phyloP scores from a whole-genome alignment of 768 basidiomycete species.

The Boletus reticulatus region DNA sequence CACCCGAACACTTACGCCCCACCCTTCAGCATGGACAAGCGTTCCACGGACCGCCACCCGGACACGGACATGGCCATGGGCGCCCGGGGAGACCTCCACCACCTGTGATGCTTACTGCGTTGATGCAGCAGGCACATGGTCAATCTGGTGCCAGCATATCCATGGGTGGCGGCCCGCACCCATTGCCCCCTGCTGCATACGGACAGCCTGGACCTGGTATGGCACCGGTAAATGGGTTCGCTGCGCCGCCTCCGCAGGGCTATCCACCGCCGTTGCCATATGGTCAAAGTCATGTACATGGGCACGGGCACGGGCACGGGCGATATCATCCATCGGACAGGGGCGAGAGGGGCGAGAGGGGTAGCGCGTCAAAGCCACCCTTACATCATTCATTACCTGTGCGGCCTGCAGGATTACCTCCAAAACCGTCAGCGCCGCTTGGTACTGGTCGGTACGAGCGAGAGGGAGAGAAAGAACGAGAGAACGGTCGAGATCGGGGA shows the following conservation, averaged over 20 bases:
- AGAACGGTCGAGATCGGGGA: constrained; percentile 7
- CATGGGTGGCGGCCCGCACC: constrained; percentile 9
- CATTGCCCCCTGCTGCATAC: constrained; percentile 12
- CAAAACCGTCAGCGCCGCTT: constrained; percentile 15
- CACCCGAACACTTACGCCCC: constrained; percentile 34
- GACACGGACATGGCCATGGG: constrained; percentile 22
- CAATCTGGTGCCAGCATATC: constrained; percentile 8
- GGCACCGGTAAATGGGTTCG: constrained; percentile 17
- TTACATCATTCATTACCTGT: constrained; percentile 21
- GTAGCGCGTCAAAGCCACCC: background rate
- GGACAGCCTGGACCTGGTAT: constrained; percentile 10
- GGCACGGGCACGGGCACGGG: constrained; percentile 11
- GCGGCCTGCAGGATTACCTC: constrained; percentile 20
- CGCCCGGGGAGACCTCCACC: constrained; percentile 32
- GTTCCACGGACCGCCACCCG: constrained; percentile 33
- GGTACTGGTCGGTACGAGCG: constrained; percentile 20
- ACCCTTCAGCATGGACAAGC: constrained; percentile 30
- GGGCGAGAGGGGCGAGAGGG: constrained; percentile 16
- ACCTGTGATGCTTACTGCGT: constrained; percentile 27
- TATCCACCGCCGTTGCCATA: constrained; percentile 21
- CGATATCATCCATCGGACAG: constrained; percentile 15
- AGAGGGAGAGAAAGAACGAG: constrained; percentile 11
- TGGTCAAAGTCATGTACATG: constrained; percentile 11
- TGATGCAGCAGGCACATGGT: constrained; percentile 28
- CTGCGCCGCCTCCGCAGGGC: constrained; percentile 9